These are phyloP conservation scores for Polytrichum formosum DNA, from an alignment of 225 moss, liverwort and hornwort species.

Conservation along the genomic window DNA sequence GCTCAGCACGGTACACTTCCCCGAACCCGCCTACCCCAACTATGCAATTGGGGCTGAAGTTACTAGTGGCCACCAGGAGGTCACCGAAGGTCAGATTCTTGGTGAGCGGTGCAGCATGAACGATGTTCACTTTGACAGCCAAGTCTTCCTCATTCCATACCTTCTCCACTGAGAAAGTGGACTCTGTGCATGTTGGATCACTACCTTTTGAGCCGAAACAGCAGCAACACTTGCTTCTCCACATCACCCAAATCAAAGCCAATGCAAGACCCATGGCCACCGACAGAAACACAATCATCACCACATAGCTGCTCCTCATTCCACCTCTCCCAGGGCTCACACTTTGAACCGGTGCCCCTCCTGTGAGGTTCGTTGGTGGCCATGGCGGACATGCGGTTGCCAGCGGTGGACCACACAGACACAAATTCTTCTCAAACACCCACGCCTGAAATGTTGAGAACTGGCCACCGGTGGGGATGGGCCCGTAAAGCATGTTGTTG, in stretches of 20 bases:
- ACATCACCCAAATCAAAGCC: background rate
- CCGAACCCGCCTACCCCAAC: constrained; percentile 64
- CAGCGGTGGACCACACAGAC: constrained; percentile 5
- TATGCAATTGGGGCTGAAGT: constrained; percentile 42
- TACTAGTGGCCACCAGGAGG: constrained; percentile 47
- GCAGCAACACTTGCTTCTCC: background rate
- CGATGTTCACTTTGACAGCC: constrained; percentile 11
- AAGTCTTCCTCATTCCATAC: constrained; percentile 4
- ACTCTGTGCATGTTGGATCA: constrained; percentile 1
- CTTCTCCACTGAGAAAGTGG: background rate
- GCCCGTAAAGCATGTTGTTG: constrained; percentile 9
- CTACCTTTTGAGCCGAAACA: background rate
- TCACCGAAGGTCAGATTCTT: constrained; percentile 41
- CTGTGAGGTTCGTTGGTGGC: too few species aligned
- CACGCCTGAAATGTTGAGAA: constrained; percentile 1
- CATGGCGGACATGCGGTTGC: background rate
- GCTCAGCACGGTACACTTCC: constrained; percentile 55
- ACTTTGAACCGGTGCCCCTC: too few species aligned
- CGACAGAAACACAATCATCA: background rate
- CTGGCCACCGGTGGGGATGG: constrained; percentile 13
- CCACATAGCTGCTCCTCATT: background rate
- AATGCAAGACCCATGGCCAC: background rate
- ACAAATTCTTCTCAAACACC: background rate
- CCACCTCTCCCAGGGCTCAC: background rate
- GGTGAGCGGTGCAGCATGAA: background rate